Base-by-base conservation (phyloP, 176 grass and related monocot species). In the Zizania latifolia region DNA sequence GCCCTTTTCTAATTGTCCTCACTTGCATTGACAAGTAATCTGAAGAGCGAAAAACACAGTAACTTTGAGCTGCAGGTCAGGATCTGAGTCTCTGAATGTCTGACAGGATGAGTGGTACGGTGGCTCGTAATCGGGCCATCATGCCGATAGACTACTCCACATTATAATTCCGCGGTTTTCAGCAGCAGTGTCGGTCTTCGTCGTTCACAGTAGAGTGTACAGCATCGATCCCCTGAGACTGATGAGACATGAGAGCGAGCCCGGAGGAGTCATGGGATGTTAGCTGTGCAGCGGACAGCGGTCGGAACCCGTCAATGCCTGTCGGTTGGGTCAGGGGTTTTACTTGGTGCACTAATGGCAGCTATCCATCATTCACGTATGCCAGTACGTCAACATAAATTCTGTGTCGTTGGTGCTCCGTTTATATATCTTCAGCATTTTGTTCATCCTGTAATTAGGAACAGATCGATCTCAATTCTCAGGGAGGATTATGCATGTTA, bases 261-360 rank as follows among this genome's bases (percentile, higher is more conserved):
- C 2, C 24, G 24, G 37, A 75, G 38, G 54, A 60, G 72, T 60
- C n/a, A 43, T 58, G 0, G 1, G 17, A 15, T 12, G 21, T 35
- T 12, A 41, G 36, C 77, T 32, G 69, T 31, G 43, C n/a, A n/a
- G n/a, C n/a, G n/a, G n/a, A n/a, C 11, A 40, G 58, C 16, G 58
- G 68, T 41, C 5, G 58, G 43, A 21, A 48, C 8, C 14, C 9
- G 65, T 74, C 43, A 82, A 66, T 82, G 59, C 69, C 8, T 65
- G 80, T 83, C 46, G 44, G 80, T 65, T 72, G 36, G 76, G 68
- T 44, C 58, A 15, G 58, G 62, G 72, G 24, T 34, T 44, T 71
- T 30, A 66, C 78, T 74, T 46, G 57, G 39, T 82, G 43, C 51
- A 53, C n/a, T 53, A 53, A 53, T 53, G 48, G 48, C 48, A 53